These are phyloP conservation scores for Aphanomyces stellatus DNA, from an alignment of 352 stramenopile genomes.

Conservation along the genomic window DNA sequence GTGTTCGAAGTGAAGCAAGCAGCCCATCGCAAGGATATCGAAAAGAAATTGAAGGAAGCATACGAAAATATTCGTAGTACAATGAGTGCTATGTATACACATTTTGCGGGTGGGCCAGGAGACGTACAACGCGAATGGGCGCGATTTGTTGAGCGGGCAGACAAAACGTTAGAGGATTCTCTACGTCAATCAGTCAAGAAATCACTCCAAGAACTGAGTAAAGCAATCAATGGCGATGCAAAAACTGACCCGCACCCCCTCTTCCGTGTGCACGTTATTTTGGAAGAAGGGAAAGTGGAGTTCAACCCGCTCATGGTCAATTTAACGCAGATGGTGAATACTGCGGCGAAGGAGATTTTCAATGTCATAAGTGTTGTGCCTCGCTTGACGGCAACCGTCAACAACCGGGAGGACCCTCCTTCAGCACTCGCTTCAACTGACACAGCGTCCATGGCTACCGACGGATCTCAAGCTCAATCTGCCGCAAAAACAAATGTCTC, in stretches of 20 bases:
- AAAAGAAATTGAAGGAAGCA: slow-evolving; percentile 60
- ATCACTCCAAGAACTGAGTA: slow-evolving; percentile 90
- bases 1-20: slow-evolving; percentile 90
- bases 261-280: slow-evolving; percentile 89
- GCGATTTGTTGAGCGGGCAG: slow-evolving; percentile 82
- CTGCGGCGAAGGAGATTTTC: slow-evolving; percentile 93
- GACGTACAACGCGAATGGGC: slow-evolving; percentile 92
- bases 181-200: slow-evolving; percentile 90
- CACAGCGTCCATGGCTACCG: neutral
- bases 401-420: neutral
- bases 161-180: slow-evolving; percentile 87
- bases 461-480: too few species aligned
- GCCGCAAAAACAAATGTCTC: neutral
- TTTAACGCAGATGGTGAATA: slow-evolving; percentile 92
- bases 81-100: slow-evolving; percentile 87
- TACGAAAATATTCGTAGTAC: slow-evolving; percentile 83
- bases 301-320: slow-evolving; percentile 92
- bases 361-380: slow-evolving; percentile 88
- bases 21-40: slow-evolving; percentile 77
- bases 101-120: slow-evolving; percentile 82
- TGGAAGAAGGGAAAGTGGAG: slow-evolving; percentile 90
- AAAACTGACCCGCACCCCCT: slow-evolving; percentile 88
- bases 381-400: slow-evolving; percentile 41
- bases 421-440: neutral
- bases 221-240: slow-evolving; percentile 90